Evolutionary conservation across 2,329 filamentous ascomycete species (phyloP).

Genomic region (Apiospora rasikravindrae): DNA sequence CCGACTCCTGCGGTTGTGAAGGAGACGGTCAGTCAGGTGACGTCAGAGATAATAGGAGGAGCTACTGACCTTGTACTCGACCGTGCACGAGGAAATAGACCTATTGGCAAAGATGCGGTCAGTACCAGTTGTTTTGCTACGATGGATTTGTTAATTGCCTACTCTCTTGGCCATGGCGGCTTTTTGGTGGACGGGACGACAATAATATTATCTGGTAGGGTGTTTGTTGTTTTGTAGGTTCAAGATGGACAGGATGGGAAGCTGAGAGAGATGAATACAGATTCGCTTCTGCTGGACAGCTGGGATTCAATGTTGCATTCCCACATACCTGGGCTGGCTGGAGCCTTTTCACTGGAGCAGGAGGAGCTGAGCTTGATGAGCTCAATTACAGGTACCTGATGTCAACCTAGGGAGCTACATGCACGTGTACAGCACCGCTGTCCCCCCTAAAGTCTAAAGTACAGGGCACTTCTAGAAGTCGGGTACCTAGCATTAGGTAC

Average conservation of each 20-base stretch:
- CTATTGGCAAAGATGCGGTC: constrained; percentile 40
- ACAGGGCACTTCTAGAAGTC: neutral
- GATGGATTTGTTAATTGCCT: neutral
- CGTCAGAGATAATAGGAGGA: constrained; percentile 34
- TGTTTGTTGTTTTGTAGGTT: neutral
- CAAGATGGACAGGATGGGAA: neutral
- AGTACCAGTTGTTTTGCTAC: too few relatives aligned
- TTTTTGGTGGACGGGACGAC: neutral
- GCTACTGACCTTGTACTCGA: constrained; percentile 67
- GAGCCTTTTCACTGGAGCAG: neutral
- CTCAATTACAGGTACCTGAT: neutral
- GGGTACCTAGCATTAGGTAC: neutral
- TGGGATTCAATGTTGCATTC: neutral
- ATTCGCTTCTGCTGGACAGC: neutral
- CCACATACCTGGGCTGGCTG: neutral
- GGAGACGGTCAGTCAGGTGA: constrained; percentile 25
- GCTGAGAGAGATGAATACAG: neutral
- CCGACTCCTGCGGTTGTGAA: constrained; percentile 53
- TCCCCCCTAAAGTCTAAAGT: too few relatives aligned
- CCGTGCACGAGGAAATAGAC: constrained; percentile 70
- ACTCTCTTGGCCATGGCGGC: constrained; percentile 8
- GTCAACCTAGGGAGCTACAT: too few relatives aligned
- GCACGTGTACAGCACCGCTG: too few relatives aligned
- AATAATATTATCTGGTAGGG: neutral
- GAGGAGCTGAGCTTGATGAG: neutral